Evolutionary conservation across 192 early-diverging fungal genomes (phyloP).

Genomic region (Coemansia sp.): DNA sequence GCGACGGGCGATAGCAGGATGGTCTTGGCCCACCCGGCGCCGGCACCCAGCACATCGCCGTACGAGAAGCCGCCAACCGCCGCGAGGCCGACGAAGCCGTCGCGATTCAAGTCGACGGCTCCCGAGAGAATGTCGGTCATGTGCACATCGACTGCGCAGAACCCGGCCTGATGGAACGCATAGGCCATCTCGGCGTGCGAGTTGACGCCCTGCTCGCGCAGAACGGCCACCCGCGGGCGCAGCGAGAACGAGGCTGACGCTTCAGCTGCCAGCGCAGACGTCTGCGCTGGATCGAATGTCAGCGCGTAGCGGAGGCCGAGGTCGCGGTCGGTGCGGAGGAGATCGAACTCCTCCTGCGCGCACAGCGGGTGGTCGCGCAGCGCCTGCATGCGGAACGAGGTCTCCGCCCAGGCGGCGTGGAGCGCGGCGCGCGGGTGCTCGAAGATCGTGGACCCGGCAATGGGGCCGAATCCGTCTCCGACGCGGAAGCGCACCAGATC

Average conservation of each 20-base stretch:
- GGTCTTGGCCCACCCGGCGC: conserved; percentile 94
- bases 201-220: conserved; percentile 99
- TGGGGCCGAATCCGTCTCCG: neutral
- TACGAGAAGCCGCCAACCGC: conserved; percentile 98
- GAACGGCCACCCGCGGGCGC: conserved; percentile 87
- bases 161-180: conserved; percentile 93
- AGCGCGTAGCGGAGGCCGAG: conserved; percentile 77
- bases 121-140: conserved; percentile 91
- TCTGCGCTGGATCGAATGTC: conserved; percentile 70
- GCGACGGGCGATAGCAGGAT: conserved; percentile 74
- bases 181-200: conserved; percentile 93
- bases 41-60: conserved; percentile 99
- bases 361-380: conserved; percentile 87
- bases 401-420: conserved; percentile 87
- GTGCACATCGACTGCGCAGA: conserved; percentile 93
- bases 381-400: conserved; percentile 88
- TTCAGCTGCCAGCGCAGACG: conserved; percentile 19
- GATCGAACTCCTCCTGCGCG: conserved; percentile 81
- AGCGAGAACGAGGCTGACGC: neutral
- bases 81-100: conserved; percentile 82
- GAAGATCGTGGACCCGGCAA: conserved; percentile 52
- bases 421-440: conserved; percentile 62
- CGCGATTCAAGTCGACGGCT: conserved; percentile 55
- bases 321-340: conserved; percentile 68
- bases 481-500: conserved; percentile 59